Base-by-base conservation (phyloP, 768 basidiomycete genomes). In the Butyriboletus loyo region DNA sequence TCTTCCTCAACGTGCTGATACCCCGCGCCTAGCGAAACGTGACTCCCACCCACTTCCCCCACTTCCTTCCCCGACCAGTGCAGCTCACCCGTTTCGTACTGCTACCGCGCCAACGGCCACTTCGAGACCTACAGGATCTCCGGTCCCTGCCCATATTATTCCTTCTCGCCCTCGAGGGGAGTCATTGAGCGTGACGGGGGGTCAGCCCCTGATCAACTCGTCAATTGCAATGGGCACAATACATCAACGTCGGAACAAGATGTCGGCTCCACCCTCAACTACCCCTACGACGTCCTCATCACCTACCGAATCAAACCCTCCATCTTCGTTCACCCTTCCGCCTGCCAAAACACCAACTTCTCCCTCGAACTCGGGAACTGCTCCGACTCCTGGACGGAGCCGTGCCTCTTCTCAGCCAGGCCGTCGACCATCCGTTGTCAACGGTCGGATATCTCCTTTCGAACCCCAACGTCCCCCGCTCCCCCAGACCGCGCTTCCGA, bases 351-450 rank as follows among this genome's bases (percentile, higher is more conserved):
- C 62, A 15, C 58, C 68, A 6, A 66, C 66, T 28, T 76, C 80
- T 9, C 79, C 78, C 27, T 67, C 73, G 31, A 73, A 61, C 54
- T 72, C 74, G 32, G 64, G 69, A 49, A 61, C 65, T 35, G 63
- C 67, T 25, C 67, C 75, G 2, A 65, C 64, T 28, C 74, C 75
- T 0, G 70, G 71, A 21, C 80, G 90, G 52, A 77, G 63, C 51
- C 80, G 90, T 42, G 87, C 90, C 32, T 82, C 80, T 13, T 91
- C 90, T 35, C 90, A 92, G 57, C 88, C 90, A 38, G 86, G 84
- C 25, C 79, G 87, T 51, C 75, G 87, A 50, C 86, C 87, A 24
- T 81, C 86, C 14, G 55, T 83, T 28, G 67, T 75, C 32, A 75
- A 78, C 56, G 77, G 80, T 44, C 73, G 78, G 42, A 73, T 74